Conservation (phyloP, 495 filamentous ascomycete genomes). For the Aspergillus haitiensis region DNA sequence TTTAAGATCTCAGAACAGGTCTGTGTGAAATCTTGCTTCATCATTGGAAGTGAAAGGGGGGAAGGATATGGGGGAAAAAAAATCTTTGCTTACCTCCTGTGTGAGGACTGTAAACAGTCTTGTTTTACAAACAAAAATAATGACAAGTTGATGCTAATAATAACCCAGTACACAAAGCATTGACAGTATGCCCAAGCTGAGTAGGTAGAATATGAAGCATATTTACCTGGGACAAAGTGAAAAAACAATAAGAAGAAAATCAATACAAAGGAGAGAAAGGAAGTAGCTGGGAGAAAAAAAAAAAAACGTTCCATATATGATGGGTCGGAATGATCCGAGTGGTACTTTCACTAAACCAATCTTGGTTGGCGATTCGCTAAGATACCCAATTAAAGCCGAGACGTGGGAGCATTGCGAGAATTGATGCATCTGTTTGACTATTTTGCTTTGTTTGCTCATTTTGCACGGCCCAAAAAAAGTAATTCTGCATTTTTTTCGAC, state of each 20-base stretch:
- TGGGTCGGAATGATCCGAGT: slow-evolving; percentile 1
- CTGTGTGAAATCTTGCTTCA: slow-evolving; percentile 57
- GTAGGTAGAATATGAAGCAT: no score
- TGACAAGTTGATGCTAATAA: no score
- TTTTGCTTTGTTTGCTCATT: slow-evolving; percentile 37
- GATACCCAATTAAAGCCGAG: slow-evolving; percentile 15
- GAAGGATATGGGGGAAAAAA: background rate
- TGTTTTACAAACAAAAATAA: no score
- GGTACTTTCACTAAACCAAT: background rate
- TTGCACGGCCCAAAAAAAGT: slow-evolving; percentile 21
- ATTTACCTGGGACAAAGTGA: background rate
- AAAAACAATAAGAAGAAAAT: background rate
- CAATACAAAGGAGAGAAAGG: slow-evolving; percentile 7
- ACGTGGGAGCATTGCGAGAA: background rate
- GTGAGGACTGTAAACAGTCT: no score
- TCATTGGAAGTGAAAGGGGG: slow-evolving; percentile 37
- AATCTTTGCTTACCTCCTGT: slow-evolving; percentile 14
- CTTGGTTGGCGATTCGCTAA: slow-evolving; percentile 24
- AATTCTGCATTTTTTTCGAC: slow-evolving; percentile 23
- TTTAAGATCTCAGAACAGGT: slow-evolving; percentile 53
- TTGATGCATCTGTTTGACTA: slow-evolving; percentile 10
- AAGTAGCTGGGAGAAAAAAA: slow-evolving; percentile 11
- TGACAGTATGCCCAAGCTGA: no score
- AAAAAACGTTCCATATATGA: slow-evolving; percentile 7
- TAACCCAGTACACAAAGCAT: no score